Evolutionary conservation across 768 basidiomycete genomes (phyloP).

Genomic region (Dentipellis sp.): DNA sequence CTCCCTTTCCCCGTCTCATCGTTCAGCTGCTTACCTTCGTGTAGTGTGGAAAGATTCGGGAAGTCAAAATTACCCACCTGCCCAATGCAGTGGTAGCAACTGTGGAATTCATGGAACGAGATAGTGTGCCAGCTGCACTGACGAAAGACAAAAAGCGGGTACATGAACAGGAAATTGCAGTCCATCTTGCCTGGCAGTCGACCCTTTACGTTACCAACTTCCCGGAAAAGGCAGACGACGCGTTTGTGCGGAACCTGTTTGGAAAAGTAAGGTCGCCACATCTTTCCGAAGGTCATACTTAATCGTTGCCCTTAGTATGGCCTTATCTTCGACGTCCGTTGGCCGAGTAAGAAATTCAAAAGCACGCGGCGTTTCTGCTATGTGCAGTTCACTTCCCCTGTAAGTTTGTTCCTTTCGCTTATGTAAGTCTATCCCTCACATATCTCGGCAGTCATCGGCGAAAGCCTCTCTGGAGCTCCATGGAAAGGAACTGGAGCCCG

Average conservation of each 20-base stretch:
- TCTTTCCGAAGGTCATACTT: neutral
- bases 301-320: slow-evolving; percentile 55
- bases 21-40: slow-evolving; percentile 8
- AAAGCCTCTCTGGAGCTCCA: slow-evolving; percentile 74
- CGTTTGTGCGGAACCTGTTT: slow-evolving; percentile 66
- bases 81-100: slow-evolving; percentile 61
- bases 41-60: slow-evolving; percentile 83
- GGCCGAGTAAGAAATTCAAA: slow-evolving; percentile 98
- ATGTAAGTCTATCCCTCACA: neutral
- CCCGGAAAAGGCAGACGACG: slow-evolving; percentile 76
- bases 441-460: slow-evolving; percentile 44
- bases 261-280: slow-evolving; percentile 42
- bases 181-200: slow-evolving; percentile 88
- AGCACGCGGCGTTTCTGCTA: slow-evolving; percentile 88
- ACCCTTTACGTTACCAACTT: slow-evolving; percentile 97
- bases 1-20: neutral
- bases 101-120: slow-evolving; percentile 82
- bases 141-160: slow-evolving; percentile 94
- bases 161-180: slow-evolving; percentile 64
- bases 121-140: slow-evolving; percentile 74
- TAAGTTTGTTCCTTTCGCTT: slow-evolving; percentile 27
- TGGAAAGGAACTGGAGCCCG: slow-evolving; percentile 63
- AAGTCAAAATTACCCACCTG: slow-evolving; percentile 68
- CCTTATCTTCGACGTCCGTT: slow-evolving; percentile 85
- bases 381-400: slow-evolving; percentile 82